Conservation (phyloP, 768 basidiomycete genomes). For the Mrakia blollopis region DNA sequence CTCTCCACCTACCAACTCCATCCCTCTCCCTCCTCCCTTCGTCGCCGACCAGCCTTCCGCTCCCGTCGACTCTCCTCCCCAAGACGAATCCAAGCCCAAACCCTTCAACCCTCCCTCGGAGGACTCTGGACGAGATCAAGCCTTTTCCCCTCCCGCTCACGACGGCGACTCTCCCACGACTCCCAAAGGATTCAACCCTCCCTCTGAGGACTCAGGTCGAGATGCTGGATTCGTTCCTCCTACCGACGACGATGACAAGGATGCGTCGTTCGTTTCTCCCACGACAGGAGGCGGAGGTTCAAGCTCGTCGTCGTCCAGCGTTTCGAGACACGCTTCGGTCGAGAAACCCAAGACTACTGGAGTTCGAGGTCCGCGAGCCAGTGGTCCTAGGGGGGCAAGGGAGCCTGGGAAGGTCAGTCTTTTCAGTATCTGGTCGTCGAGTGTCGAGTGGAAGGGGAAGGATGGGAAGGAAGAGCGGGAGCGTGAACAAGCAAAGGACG, state of each 20-base stretch:
- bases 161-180: conserved; percentile 2
- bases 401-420: conserved; percentile 1
- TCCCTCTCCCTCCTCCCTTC: not conserved
- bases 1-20: not conserved
- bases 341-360: not conserved
- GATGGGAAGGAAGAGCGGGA: not conserved
- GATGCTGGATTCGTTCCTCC: conserved; percentile 4
- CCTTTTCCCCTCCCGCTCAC: not conserved
- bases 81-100: not conserved
- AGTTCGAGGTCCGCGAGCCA: conserved; percentile 11
- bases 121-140: not conserved
- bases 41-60: not conserved
- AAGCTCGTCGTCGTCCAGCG: not conserved
- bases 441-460: too few relatives aligned
- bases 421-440: not conserved
- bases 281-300: not conserved
- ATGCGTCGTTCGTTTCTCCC: conserved; percentile 1
- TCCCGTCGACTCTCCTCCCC: not conserved
- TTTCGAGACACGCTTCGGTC: not conserved
- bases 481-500: not conserved
- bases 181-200: not conserved
- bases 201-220: not conserved
- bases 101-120: conserved; percentile 5
- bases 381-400: conserved; percentile 21
- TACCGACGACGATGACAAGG: not conserved